Percentiles rank a stretch among this genome's conserved stretches.
phyloP scores from a whole-genome alignment of 257 asterid species.

The Ocimum tenuiflorum region DNA sequence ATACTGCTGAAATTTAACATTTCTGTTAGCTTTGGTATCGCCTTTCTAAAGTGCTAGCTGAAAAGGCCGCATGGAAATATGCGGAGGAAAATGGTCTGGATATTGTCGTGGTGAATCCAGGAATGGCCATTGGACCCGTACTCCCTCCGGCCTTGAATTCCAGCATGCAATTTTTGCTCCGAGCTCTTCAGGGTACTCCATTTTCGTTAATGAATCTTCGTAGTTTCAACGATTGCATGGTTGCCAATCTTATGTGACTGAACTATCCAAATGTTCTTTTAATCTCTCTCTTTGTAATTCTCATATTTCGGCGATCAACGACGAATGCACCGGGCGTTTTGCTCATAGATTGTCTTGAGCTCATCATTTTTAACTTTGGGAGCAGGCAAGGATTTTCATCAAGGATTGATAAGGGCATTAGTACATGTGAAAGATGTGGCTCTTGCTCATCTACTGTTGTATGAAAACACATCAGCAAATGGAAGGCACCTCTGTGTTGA shows the following conservation, averaged over 20 bases:
- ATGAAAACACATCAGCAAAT: slow-evolving; percentile 58
- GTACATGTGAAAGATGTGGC: slow-evolving; percentile 88
- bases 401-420: slow-evolving; percentile 52
- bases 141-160: slow-evolving; percentile 64
- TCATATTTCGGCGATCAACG: not conserved
- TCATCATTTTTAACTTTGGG: slow-evolving; percentile 4
- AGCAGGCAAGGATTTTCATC: slow-evolving; percentile 17
- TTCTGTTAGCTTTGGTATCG: slow-evolving; percentile 71
- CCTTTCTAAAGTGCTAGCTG: slow-evolving; percentile 75
- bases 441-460: slow-evolving; percentile 65
- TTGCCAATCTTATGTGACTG: not conserved
- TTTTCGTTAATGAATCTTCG: not conserved
- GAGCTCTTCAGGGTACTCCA: slow-evolving; percentile 65
- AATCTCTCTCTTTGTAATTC: not conserved
- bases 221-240: not conserved
- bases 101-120: slow-evolving; percentile 84
- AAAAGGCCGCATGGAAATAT: slow-evolving; percentile 88
- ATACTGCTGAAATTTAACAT: not conserved
- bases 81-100: slow-evolving; percentile 64
- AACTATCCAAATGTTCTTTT: too few species aligned
- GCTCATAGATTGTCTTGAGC: too few species aligned
- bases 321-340: not conserved
- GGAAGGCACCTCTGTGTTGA: slow-evolving; percentile 82
- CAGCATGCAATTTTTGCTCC: slow-evolving; percentile 69
- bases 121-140: slow-evolving; percentile 77